A percentile compares a stretch with the other conserved stretches of the same genome.
Conservation (phyloP, 1,139 yeast species). For the Suhomyces guaymorum region DNA sequence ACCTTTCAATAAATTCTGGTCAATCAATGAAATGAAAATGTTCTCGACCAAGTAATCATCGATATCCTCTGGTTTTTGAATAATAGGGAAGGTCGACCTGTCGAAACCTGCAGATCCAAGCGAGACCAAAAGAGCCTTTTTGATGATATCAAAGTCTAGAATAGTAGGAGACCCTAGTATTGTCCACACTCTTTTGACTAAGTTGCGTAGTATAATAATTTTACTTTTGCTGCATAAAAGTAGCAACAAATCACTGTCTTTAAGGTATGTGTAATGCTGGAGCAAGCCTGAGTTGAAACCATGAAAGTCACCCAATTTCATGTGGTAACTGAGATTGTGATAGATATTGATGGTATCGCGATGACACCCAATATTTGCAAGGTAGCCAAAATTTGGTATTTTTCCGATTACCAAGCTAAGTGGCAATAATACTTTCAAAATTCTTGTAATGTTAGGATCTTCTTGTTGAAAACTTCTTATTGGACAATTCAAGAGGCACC, state of each 20-base stretch:
- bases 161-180: conserved; percentile 27
- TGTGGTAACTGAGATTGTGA: conserved; percentile 32
- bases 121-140: conserved; percentile 21
- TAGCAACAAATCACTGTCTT: conserved; percentile 35
- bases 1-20: conserved; percentile 54
- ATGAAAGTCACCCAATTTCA: conserved; percentile 43
- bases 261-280: conserved; percentile 36
- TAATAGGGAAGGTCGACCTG: conserved; percentile 10
- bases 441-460: conserved; percentile 33
- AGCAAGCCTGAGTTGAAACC: conserved; percentile 32
- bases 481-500: conserved; percentile 59
- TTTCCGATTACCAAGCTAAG: conserved; percentile 55
- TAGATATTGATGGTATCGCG: conserved; percentile 31
- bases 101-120: conserved; percentile 10
- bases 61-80: conserved; percentile 16
- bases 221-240: conserved; percentile 43
- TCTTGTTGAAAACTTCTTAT: conserved; percentile 10
- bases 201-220: conserved; percentile 48
- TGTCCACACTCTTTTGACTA: conserved; percentile 39
- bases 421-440: conserved; percentile 59
- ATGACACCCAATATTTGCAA: conserved; percentile 23
- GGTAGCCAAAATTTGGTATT: conserved; percentile 36
- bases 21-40: conserved; percentile 50
- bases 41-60: conserved; percentile 47
- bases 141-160: conserved; percentile 32